A percentile compares a stretch with the other conserved stretches of the same genome.
Conservation (phyloP, 2,329 filamentous ascomycete genomes). For the Ascomycota sp. region DNA sequence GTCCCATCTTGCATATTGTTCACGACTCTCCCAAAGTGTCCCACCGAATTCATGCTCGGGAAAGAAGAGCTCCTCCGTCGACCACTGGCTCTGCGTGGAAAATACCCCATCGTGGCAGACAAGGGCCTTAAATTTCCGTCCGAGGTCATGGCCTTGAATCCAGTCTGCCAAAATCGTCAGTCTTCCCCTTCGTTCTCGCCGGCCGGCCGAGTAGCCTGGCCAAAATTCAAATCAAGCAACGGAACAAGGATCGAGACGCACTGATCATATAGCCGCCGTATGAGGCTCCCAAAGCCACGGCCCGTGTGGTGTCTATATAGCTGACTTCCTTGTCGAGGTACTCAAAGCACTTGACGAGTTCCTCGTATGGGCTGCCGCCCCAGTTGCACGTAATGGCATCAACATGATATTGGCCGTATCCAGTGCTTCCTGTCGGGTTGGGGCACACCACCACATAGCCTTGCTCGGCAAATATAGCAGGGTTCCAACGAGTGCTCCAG, state of each 20-base stretch:
- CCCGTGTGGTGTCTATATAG: constrained; percentile 45
- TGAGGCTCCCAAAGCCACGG: constrained; percentile 52
- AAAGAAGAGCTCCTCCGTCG: constrained; percentile 49
- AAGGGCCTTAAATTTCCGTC: constrained; percentile 65
- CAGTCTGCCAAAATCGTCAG: constrained; percentile 33
- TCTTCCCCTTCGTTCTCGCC: background rate
- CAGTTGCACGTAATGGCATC: constrained; percentile 61
- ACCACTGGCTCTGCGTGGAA: constrained; percentile 41
- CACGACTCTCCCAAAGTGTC: constrained; percentile 35
- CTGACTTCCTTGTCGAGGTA: constrained; percentile 42
- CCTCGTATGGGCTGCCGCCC: constrained; percentile 67
- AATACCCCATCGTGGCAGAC: constrained; percentile 80
- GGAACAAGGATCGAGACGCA: constrained; percentile 11
- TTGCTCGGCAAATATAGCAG: constrained; percentile 66
- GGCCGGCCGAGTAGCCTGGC: background rate
- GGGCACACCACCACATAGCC: constrained; percentile 65
- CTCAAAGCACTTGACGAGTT: constrained; percentile 59
- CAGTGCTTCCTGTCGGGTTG: constrained; percentile 65
- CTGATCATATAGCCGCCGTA: constrained; percentile 61
- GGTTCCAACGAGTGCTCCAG: constrained; percentile 73
- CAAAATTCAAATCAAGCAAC: too few species aligned
- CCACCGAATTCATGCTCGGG: constrained; percentile 44
- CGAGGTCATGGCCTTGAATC: constrained; percentile 72
- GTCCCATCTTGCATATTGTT: constrained; percentile 47
- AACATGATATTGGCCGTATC: constrained; percentile 56